Evolutionary conservation across 2,329 filamentous ascomycete genomes (phyloP), one percentile per base, ranked within the genome.

Genomic region (Fusarium armeniacum): DNA sequence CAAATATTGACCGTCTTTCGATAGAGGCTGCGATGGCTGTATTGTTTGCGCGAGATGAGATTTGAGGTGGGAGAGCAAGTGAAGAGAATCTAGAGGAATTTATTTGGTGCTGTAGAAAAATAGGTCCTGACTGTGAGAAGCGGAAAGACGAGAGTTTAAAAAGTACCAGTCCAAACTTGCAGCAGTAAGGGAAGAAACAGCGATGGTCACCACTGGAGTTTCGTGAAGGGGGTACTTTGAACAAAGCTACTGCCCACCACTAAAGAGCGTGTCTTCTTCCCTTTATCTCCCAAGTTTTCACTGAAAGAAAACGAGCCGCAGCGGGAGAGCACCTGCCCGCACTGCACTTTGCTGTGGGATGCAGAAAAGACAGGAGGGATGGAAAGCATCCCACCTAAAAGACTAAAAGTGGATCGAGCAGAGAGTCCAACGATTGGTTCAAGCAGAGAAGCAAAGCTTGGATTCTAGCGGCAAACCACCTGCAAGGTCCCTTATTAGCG

Each of bases 401-500:
- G 18, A 20, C 26, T 13, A 41, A 33, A 32, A 56, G 61, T 38
- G 55, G 65, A 43, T 5, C 53, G 6, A 6, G 40, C 60, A 50
- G 61, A 61, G 52, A 55, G 60, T 26, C n/a, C 33, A 45, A 20
- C 13, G 50, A 54, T 70, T 58, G 61, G 62, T 32, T 41, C 12
- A 41, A 55, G 41, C 24, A 20, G 5, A 58, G 38, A 54, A 57
- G 51, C 35, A 30, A 53, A 44, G 50, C 50, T 53, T 55, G 47
- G 28, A 50, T 66, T 71, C 64, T 71, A 65, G 68, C 45, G 68
- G 55, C 56, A 71, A 46, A 44, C 45, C 26, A 53, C 55, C 67
- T 71, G 68, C 68, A 71, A 69, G 68, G 59, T 56, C 68, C 68
- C 38, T 62, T 50, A 69, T 68, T 71, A 71, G 68, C 68, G 68